Evolutionary conservation across 2,329 filamentous ascomycete genomes (phyloP).

Genomic region (Celoporthe dispersa): DNA sequence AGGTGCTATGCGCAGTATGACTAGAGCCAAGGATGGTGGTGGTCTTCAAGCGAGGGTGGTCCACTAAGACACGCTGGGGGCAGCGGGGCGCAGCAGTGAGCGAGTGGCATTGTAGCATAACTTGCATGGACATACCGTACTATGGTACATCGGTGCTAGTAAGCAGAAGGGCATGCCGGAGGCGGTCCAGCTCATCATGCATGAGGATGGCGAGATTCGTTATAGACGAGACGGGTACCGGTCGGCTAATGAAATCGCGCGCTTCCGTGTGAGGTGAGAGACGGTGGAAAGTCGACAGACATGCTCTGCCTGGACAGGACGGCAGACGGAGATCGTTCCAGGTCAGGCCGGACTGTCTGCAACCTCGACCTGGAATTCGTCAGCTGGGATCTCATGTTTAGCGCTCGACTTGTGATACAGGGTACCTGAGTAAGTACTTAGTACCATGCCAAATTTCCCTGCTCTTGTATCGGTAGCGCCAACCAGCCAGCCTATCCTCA

Average conservation of each 20-base stretch:
- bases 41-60: background rate
- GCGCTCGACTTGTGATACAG: slow-evolving; percentile 1
- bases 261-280: slow-evolving; percentile 3
- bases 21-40: background rate
- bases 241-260: slow-evolving; percentile 13
- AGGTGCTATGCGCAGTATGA: background rate
- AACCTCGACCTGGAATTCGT: slow-evolving; percentile 10
- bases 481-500: background rate
- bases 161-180: background rate
- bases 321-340: slow-evolving; percentile 6
- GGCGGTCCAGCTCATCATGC: slow-evolving; percentile 43
- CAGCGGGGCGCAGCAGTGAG: background rate
- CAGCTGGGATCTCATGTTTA: background rate
- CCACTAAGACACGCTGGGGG: background rate
- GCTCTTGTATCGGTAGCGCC: background rate
- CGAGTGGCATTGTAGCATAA: background rate
- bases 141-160: background rate
- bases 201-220: slow-evolving; percentile 39
- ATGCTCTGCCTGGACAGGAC: background rate
- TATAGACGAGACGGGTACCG: slow-evolving; percentile 10
- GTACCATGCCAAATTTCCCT: background rate
- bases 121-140: slow-evolving; percentile 1
- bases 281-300: background rate
- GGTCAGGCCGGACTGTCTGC: background rate
- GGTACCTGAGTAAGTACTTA: background rate